Evolutionary conservation across 1,284 basidiomycete species (phyloP).

Genomic region (Termitomyces sp.): DNA sequence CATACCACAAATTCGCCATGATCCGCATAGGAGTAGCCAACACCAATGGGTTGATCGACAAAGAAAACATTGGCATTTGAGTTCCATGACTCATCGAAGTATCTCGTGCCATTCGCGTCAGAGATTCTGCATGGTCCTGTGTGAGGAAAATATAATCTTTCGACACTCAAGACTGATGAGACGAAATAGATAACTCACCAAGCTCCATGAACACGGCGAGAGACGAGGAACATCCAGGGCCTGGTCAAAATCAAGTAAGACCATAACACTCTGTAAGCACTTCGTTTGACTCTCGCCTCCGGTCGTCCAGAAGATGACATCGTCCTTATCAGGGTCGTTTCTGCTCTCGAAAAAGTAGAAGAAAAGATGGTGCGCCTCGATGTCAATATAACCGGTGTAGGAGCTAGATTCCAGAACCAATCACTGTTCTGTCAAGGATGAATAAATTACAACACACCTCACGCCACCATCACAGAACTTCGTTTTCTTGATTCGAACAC

Average conservation of each 20-base stretch:
- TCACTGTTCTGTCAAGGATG: background rate
- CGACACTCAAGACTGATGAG: background rate
- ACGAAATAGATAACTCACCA: background rate
- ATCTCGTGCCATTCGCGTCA: constrained; percentile 39
- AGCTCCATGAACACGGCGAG: constrained; percentile 51
- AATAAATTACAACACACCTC: constrained; percentile 19
- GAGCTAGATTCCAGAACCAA: constrained; percentile 19
- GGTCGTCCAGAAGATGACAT: constrained; percentile 66
- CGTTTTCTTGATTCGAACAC: constrained; percentile 41
- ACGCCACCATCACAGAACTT: constrained; percentile 43
- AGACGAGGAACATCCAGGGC: constrained; percentile 53
- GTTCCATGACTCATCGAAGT: constrained; percentile 65
- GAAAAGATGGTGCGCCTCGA: constrained; percentile 69
- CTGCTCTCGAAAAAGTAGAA: constrained; percentile 87
- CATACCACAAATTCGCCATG: constrained; percentile 60
- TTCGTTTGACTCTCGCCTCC: constrained; percentile 37
- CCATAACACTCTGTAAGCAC: constrained; percentile 4
- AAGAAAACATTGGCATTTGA: constrained; percentile 68
- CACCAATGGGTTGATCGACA: constrained; percentile 61
- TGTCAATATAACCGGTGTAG: constrained; percentile 61
- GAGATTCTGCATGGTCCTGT: constrained; percentile 48
- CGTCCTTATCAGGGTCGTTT: constrained; percentile 58
- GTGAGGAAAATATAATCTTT: too few relatives aligned
- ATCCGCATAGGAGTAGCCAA: constrained; percentile 71
- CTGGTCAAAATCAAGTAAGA: constrained; percentile 20